phyloP scores from a whole-genome alignment of 2,329 filamentous ascomycete genomes.

The Paecilomyces variotii region DNA sequence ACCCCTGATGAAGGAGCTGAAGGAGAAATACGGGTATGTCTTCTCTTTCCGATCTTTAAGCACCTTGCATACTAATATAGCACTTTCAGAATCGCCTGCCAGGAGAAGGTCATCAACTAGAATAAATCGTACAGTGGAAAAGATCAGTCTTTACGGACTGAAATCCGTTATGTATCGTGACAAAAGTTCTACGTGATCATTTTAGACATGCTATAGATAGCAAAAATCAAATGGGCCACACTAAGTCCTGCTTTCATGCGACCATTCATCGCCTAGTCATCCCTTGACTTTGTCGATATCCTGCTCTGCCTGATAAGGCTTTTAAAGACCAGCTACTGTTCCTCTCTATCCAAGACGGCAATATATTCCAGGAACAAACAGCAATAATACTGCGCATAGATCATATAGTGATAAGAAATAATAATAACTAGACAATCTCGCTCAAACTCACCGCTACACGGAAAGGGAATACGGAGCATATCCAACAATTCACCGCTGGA shows the following conservation, averaged over 20 bases:
- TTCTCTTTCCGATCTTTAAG: not conserved
- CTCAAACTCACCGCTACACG: too few species aligned
- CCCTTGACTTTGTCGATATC: too few species aligned
- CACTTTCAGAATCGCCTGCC: not conserved
- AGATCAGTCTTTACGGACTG: not conserved
- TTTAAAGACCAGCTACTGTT: too few species aligned
- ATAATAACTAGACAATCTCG: too few species aligned
- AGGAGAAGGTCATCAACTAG: not conserved
- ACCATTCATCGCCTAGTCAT: not conserved
- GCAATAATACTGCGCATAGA: too few species aligned
- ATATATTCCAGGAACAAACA: too few species aligned
- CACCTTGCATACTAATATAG: not conserved
- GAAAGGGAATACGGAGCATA: too few species aligned
- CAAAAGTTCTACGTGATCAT: constrained; percentile 23
- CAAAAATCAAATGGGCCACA: not conserved
- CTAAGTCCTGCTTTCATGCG: not conserved
- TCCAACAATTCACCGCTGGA: too few species aligned
- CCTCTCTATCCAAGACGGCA: too few species aligned
- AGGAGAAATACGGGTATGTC: constrained; percentile 59
- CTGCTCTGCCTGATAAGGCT: too few species aligned
- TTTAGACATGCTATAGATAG: constrained; percentile 51
- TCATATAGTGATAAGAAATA: too few species aligned
- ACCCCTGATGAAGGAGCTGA: constrained; percentile 68
- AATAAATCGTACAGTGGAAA: not conserved
- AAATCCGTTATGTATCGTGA: not conserved